Conservation (phyloP, 2,329 filamentous ascomycete species). For the Fusarium siculi region DNA sequence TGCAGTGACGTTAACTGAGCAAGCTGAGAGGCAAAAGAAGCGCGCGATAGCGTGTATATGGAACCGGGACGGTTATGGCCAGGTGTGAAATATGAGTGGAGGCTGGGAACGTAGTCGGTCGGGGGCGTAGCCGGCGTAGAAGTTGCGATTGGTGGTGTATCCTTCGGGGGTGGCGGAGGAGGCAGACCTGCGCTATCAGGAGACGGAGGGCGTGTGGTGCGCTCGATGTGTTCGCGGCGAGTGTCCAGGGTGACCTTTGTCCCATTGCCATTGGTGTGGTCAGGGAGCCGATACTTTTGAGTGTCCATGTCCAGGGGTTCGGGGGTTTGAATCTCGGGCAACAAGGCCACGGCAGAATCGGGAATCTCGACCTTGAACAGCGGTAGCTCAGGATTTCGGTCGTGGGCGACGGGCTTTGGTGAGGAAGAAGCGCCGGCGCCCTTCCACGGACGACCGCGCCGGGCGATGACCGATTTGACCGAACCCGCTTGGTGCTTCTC, state of each 20-base stretch:
- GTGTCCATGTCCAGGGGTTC: constrained; percentile 73
- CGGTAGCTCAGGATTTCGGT: constrained; percentile 36
- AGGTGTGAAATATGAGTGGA: constrained; percentile 73
- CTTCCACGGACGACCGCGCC: constrained; percentile 78
- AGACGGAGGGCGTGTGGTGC: constrained; percentile 55
- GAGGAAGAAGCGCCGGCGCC: constrained; percentile 61
- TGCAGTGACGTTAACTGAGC: constrained; percentile 91
- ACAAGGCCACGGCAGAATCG: constrained; percentile 45
- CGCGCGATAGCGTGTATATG: constrained; percentile 91
- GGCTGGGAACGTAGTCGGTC: constrained; percentile 60
- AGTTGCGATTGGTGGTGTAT: constrained; percentile 51
- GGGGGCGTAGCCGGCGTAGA: constrained; percentile 46
- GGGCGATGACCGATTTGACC: constrained; percentile 62
- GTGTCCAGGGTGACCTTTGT: constrained; percentile 70
- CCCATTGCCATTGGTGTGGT: constrained; percentile 75
- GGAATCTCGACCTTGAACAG: constrained; percentile 46
- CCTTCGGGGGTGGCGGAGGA: constrained; percentile 53
- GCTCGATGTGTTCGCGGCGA: constrained; percentile 67
- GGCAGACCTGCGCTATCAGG: constrained; percentile 52
- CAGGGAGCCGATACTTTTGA: constrained; percentile 78
- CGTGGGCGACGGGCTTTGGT: constrained; percentile 41
- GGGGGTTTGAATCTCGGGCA: constrained; percentile 63
- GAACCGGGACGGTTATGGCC: constrained; percentile 79
- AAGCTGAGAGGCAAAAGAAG: constrained; percentile 92
- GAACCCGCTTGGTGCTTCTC: constrained; percentile 70